Percentiles rank a stretch among this genome's conserved stretches.
Conservation (phyloP, 2,329 filamentous ascomycete genomes). For the Penicillium psychrosexuale region DNA sequence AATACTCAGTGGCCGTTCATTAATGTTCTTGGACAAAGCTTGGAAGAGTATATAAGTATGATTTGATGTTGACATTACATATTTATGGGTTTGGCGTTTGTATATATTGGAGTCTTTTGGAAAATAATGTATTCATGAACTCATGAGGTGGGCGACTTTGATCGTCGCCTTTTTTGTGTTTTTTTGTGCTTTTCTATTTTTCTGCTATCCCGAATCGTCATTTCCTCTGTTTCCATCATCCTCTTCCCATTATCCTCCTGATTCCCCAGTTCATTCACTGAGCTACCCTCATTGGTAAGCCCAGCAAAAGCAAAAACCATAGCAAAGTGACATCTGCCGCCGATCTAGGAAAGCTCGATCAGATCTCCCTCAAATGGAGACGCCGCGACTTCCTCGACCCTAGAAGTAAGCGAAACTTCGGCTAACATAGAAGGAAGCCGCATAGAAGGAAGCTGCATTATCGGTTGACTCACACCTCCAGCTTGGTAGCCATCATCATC, state of each 20-base stretch:
- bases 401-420: too few relatives aligned
- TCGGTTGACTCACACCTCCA: not conserved
- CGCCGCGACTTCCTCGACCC: too few relatives aligned
- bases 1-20: constrained; percentile 38
- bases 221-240: not conserved
- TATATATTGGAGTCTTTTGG: not conserved
- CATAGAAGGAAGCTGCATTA: not conserved
- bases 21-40: constrained; percentile 31
- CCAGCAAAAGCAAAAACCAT: not conserved
- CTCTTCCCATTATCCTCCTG: not conserved
- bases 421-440: not conserved
- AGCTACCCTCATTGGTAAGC: too few relatives aligned
- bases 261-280: too few relatives aligned
- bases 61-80: constrained; percentile 14
- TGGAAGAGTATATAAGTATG: constrained; percentile 30
- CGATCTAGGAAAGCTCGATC: not conserved
- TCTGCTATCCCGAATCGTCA: not conserved
- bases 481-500: too few relatives aligned
- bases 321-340: not conserved
- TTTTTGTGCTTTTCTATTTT: not conserved
- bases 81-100: not conserved
- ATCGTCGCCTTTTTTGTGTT: too few relatives aligned
- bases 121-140: not conserved
- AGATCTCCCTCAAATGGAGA: not conserved
- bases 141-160: not conserved